Conservation (phyloP, 73 alveolate species). For the Durusdinium trenchii region DNA sequence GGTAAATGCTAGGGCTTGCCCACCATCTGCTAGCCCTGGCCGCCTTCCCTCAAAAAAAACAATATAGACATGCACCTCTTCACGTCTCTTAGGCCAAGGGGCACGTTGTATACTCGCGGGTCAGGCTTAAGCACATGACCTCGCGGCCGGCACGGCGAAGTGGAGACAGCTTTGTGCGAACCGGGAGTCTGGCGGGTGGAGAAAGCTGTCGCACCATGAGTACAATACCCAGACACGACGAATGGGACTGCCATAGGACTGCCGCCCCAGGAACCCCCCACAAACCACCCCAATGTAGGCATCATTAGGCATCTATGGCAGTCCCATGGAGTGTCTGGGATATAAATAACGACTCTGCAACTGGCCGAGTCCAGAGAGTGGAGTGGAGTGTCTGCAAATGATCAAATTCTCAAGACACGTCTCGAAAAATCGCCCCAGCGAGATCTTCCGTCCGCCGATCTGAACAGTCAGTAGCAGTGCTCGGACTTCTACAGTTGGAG, state of each 20-base stretch:
- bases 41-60: not conserved
- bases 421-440: too few relatives aligned
- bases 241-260: not conserved
- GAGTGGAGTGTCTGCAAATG: too few relatives aligned
- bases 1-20: not conserved
- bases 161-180: not conserved
- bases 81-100: not conserved
- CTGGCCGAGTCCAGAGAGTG: too few relatives aligned
- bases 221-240: not conserved
- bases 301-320: too few relatives aligned
- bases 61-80: too few relatives aligned
- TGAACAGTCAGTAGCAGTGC: too few relatives aligned
- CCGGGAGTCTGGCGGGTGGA: not conserved
- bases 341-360: too few relatives aligned
- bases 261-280: not conserved
- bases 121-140: slow-evolving; percentile 57
- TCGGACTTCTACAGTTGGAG: too few relatives aligned
- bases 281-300: not conserved
- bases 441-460: too few relatives aligned
- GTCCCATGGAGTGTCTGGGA: not conserved
- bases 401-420: too few relatives aligned
- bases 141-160: not conserved
- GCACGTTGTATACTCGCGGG: slow-evolving; percentile 44
- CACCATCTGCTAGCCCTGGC: not conserved
- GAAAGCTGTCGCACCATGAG: not conserved